Evolutionary conservation across 2,329 filamentous ascomycete species (phyloP).

Genomic region (Hypoxylon sp.): DNA sequence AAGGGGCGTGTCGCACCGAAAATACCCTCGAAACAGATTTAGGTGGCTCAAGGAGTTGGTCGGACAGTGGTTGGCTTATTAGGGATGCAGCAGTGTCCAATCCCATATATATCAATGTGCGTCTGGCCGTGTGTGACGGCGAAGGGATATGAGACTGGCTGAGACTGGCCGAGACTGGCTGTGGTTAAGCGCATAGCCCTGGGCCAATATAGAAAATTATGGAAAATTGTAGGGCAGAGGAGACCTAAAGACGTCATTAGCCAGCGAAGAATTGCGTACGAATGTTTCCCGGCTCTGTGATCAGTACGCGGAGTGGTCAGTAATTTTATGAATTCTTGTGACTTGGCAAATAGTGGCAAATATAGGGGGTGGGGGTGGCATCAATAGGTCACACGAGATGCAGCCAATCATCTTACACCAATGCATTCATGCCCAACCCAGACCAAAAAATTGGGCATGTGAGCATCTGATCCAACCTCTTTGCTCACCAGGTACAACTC

Average conservation of each 20-base stretch:
- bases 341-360: constrained; percentile 43
- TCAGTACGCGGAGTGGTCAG: constrained; percentile 38
- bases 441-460: constrained; percentile 30
- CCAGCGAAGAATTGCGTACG: constrained; percentile 41
- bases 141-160: constrained; percentile 21
- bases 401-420: constrained; percentile 48
- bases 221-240: constrained; percentile 41
- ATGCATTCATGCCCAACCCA: constrained; percentile 53
- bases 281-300: constrained; percentile 36
- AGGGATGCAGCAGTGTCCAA: constrained; percentile 42
- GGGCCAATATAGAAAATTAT: constrained; percentile 25
- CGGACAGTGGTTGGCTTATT: constrained; percentile 28
- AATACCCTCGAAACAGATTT: constrained; percentile 31
- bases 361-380: constrained; percentile 39
- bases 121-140: constrained; percentile 26
- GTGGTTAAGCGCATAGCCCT: constrained; percentile 30
- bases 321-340: constrained; percentile 40
- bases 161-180: constrained; percentile 22
- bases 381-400: constrained; percentile 32
- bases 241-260: constrained; percentile 45
- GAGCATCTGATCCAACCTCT: constrained; percentile 45
- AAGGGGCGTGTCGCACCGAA: constrained; percentile 37
- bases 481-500: constrained; percentile 41
- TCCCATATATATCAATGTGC: constrained; percentile 33
- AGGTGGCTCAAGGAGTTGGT: constrained; percentile 31